These are phyloP conservation scores for Colletotrichum sp. DNA, from an alignment of 2,329 filamentous ascomycete genomes.

Conservation along the genomic window DNA sequence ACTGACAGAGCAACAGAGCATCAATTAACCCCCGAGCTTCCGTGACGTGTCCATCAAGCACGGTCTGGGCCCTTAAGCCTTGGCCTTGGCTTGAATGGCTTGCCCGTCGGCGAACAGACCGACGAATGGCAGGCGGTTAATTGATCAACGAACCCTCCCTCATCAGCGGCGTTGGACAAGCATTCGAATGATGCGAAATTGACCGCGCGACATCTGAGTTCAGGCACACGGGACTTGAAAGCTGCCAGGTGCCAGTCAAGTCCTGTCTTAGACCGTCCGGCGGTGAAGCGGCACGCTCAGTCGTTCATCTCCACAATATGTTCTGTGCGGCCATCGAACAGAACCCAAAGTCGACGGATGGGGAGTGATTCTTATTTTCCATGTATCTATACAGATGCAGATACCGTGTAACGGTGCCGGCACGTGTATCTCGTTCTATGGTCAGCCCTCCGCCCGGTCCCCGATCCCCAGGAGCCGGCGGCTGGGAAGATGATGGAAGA, in stretches of 20 bases:
- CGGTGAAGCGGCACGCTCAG: constrained; percentile 19
- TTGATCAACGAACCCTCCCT: not conserved
- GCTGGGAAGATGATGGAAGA: not conserved
- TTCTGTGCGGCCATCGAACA: constrained; percentile 1
- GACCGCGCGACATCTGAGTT: not conserved
- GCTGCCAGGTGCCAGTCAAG: constrained; percentile 15
- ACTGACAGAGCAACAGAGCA: constrained; percentile 8
- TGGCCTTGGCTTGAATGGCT: not conserved
- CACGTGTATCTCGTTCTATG: constrained; percentile 13
- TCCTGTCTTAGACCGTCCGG: constrained; percentile 15
- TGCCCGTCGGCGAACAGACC: constrained; percentile 7
- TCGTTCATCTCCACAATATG: constrained; percentile 19
- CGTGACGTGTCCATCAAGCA: constrained; percentile 1
- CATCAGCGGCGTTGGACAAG: constrained; percentile 17
- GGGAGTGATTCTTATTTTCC: not conserved
- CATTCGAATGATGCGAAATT: constrained; percentile 14
- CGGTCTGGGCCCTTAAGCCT: constrained; percentile 2
- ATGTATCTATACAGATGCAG: not conserved
- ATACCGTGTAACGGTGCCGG: not conserved
- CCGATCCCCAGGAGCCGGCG: not conserved
- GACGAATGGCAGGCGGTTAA: not conserved
- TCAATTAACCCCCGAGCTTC: not conserved
- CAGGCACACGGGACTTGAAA: not conserved
- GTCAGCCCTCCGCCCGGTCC: not conserved
- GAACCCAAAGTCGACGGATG: not conserved